phyloP scores from a whole-genome alignment of 306 rosid species.

The Acmispon strigosus region DNA sequence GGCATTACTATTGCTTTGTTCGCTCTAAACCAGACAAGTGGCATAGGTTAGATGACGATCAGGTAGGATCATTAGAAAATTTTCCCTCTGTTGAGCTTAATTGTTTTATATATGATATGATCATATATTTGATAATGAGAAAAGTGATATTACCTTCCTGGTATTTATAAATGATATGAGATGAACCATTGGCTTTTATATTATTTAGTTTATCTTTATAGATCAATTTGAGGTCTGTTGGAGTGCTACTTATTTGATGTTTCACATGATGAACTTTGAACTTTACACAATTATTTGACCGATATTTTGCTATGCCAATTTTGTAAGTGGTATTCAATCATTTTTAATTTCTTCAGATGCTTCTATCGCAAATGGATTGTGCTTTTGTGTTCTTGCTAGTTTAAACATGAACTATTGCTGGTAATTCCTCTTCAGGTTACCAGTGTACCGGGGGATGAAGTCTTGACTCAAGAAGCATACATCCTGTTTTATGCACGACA shows the following conservation, averaged over 20 bases:
- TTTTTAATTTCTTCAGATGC: not conserved
- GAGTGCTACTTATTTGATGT: not conserved
- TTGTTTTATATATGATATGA: not conserved
- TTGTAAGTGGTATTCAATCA: not conserved
- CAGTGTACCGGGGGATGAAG: conserved; percentile 30
- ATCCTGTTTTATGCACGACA: conserved; percentile 55
- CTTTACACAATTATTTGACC: too few species aligned
- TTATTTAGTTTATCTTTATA: not conserved
- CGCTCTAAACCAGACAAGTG: conserved; percentile 49
- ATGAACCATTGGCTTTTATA: not conserved
- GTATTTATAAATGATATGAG: too few species aligned
- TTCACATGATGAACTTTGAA: too few species aligned
- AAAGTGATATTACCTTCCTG: not conserved
- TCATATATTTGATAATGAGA: not conserved
- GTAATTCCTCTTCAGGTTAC: conserved; percentile 39
- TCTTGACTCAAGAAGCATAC: conserved; percentile 45
- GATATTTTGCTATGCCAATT: too few species aligned
- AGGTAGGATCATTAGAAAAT: conserved; percentile 28
- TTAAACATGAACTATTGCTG: not conserved
- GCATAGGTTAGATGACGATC: conserved; percentile 48
- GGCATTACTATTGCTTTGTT: conserved; percentile 56
- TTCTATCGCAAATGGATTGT: not conserved
- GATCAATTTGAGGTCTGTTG: not conserved
- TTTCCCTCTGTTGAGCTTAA: not conserved
- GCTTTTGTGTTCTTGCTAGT: not conserved